Evolutionary conservation across 768 basidiomycete species (phyloP).

Genomic region (Agaricus blazei): DNA sequence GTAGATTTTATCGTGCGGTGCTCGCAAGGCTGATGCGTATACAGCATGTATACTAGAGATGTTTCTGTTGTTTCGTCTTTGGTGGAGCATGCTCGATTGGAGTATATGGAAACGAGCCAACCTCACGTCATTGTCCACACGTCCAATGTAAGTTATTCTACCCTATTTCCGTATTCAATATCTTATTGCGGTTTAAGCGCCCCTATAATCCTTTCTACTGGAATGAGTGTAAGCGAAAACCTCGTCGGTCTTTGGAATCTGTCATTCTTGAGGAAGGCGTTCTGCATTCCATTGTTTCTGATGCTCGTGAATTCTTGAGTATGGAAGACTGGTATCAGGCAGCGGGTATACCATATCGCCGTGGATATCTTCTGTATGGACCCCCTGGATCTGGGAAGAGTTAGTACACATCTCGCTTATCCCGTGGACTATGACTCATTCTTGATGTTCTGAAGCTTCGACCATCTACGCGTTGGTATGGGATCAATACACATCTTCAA

Average conservation of each 20-base stretch:
- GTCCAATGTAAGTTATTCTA: constrained; percentile 23
- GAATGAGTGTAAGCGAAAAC: constrained; percentile 43
- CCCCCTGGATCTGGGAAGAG: constrained; percentile 58
- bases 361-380: constrained; percentile 52
- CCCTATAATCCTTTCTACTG: constrained; percentile 31
- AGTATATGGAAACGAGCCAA: constrained; percentile 34
- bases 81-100: constrained; percentile 35
- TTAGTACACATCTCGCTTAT: constrained; percentile 18
- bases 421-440: constrained; percentile 15
- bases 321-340: constrained; percentile 49
- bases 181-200: constrained; percentile 20
- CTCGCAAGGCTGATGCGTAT: background rate
- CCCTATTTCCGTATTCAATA: background rate
- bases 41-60: constrained; percentile 39
- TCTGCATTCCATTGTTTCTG: constrained; percentile 38
- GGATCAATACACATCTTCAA: background rate
- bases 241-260: constrained; percentile 42
- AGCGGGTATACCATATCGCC: constrained; percentile 50
- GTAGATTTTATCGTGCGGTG: background rate
- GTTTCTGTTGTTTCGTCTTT: constrained; percentile 35
- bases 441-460: constrained; percentile 32
- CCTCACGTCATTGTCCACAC: constrained; percentile 38
- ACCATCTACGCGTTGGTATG: constrained; percentile 48
- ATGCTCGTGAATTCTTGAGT: constrained; percentile 45
- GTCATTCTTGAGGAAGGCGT: constrained; percentile 45